Evolutionary conservation across 73 alveolate species (phyloP).

Genomic region (Tetrahymena thermophila): DNA sequence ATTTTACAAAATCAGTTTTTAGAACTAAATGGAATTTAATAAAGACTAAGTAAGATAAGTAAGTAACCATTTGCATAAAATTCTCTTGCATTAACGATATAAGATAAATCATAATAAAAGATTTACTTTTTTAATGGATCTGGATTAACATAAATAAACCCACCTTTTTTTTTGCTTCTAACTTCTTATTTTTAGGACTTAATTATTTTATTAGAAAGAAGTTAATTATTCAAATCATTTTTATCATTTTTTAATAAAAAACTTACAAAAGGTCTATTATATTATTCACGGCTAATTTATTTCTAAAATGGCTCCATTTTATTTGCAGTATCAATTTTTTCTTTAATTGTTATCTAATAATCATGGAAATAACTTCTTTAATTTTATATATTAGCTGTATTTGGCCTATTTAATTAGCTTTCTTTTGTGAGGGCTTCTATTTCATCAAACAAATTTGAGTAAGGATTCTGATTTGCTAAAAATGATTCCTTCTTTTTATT

Average conservation of each 20-base stretch:
- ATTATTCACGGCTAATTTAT: background rate
- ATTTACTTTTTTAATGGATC: background rate
- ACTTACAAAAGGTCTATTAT: background rate
- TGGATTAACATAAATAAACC: background rate
- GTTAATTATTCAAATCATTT: no score
- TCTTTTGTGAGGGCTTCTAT: background rate
- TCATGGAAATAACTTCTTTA: background rate
- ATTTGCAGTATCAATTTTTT: background rate
- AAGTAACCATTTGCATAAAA: background rate
- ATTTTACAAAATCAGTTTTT: background rate
- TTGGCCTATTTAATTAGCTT: background rate
- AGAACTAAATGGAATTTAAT: background rate
- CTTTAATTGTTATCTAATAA: background rate
- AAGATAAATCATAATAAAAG: background rate
- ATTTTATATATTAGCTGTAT: background rate
- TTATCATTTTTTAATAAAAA: no score
- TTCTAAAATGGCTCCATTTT: background rate
- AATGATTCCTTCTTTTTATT: background rate
- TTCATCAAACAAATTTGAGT: background rate
- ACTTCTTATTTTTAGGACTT: background rate
- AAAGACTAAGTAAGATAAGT: background rate
- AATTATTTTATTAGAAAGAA: no score
- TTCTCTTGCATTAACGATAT: no score
- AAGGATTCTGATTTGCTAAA: background rate
- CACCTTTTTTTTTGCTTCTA: background rate